phyloP scores from a whole-genome alignment of 2,329 filamentous ascomycete species.

The Ophiostoma sp. region DNA sequence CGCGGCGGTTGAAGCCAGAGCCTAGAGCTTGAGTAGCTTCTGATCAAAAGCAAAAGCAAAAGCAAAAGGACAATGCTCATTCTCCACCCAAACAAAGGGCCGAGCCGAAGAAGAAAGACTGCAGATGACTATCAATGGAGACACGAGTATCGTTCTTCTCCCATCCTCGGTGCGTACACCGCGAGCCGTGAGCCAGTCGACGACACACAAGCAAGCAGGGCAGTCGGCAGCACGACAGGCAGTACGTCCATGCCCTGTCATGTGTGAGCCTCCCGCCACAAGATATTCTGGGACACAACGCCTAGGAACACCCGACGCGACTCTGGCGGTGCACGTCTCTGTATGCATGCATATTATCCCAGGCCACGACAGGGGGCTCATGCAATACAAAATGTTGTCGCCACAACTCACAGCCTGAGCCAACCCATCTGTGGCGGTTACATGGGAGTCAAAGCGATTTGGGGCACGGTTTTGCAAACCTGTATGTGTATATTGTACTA shows the following conservation, averaged over 20 bases:
- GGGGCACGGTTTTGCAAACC: no score
- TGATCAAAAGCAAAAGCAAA: background rate
- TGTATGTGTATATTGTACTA: no score
- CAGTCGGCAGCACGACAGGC: background rate
- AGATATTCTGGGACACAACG: background rate
- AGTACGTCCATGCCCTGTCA: background rate
- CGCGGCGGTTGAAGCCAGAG: constrained; percentile 48
- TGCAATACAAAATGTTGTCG: no score
- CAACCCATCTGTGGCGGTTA: background rate
- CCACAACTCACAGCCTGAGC: no score
- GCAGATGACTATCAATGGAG: background rate
- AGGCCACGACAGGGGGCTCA: no score
- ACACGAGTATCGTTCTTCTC: background rate
- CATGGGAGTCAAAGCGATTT: background rate
- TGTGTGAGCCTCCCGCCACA: background rate
- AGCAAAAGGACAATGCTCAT: no score
- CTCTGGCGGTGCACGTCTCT: no score
- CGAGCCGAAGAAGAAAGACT: background rate
- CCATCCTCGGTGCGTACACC: background rate
- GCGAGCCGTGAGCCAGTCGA: background rate
- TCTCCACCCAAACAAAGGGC: background rate
- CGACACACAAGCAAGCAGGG: background rate
- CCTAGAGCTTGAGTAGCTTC: background rate
- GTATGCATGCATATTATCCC: no score
- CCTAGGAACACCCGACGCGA: no score